Base-by-base conservation (phyloP, 169 alveolate genomes). In the Babesia divergens region DNA sequence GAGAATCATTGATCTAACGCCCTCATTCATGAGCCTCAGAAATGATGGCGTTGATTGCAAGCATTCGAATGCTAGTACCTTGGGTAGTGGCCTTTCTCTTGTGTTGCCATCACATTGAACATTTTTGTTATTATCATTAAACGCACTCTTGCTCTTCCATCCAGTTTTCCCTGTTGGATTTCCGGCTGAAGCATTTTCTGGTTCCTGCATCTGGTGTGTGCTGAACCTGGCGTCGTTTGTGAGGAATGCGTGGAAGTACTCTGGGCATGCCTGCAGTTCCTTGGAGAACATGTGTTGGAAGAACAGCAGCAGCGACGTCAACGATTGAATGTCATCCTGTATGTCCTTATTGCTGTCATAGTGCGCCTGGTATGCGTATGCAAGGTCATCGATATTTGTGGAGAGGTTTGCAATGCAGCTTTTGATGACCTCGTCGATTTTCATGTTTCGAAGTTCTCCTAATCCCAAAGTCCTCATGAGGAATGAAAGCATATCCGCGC, bases 1-100 rank as follows among this genome's bases (percentile, higher is more conserved):
- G 38, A 96, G 92, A 31, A 95, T 88, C 13, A 94, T 80, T 0
- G 96, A 90, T 66, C 93, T 82, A 14, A 87, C 84, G 51, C 89
- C 94, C 47, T 90, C 84, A 29, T 89, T 75, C 67, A 83, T 65
- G 28, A 80, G 22, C 38, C 80, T 49, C 37, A 70, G 37, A 43
- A 80, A 80, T 2, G 88, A 59, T n/a, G 84, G 84, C 13, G 71
- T 65, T 2, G 88, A 46, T 60, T 80, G 83, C 49, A 80, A 50
- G 51, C 88, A 80, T 56, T 64, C 83, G 59, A 80, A 80, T 22
- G 28, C 2, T 55, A 80, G 31, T 8, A 77, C 60, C 55, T 77
- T 77, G 18, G 86, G 86, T 20, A 47, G 24, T 18, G 42, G 55
- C 22, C 38, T 31, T 42, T 37, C 64, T 32, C 16, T 7, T 6